Evolutionary conservation across 1,139 yeast species (phyloP), one percentile per base, ranked within the genome.

Genomic region (Casaregolazyma lundiana): DNA sequence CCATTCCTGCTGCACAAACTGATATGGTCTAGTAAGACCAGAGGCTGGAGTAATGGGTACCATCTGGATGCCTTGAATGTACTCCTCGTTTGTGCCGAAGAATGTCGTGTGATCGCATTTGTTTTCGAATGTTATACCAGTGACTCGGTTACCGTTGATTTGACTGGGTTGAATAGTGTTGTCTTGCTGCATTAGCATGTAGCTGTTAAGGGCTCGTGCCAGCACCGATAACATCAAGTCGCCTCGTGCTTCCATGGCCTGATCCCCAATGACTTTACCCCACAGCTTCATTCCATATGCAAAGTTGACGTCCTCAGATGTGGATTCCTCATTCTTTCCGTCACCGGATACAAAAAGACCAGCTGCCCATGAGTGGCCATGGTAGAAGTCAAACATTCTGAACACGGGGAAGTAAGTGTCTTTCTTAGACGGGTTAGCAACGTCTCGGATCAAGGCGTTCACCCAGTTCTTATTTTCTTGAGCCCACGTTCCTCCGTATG

Each of bases 41-140:
- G 96, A 83, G 13, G 86, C 80, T 0, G 97, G 92, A 0, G 96
- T 88, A 41, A 87, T 71, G 19, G 98, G 96, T 50, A 92, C 73
- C 83, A 94, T 92, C 63, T 92, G 97, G 53, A 92, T 90, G 62
- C 97, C 96, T 60, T 90, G 97, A 46, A 92, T 89, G 64, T 84
- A 92, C 65, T 90, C 92, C 36, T 72, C 61, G 47, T 78, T 73
- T 57, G 73, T 73, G 3, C 96, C 96, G 60, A 89, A 89, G 68
- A 81, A 89, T 1, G 97, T 92, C 2, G 96, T 88, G 68, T 87
- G 95, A 57, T 87, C 96, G 50, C 87, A 69, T 68, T 92, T 90
- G 67, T 90, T 90, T 65, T 90, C 97, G 64, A 80, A 84, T 8
- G 67, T 60, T 54, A 86, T 85, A 53, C 95, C 95, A 40, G 86